Evolutionary conservation across 495 filamentous ascomycete species (phyloP), one percentile per base, ranked within the genome.

Genomic region (Neurospora sp.): DNA sequence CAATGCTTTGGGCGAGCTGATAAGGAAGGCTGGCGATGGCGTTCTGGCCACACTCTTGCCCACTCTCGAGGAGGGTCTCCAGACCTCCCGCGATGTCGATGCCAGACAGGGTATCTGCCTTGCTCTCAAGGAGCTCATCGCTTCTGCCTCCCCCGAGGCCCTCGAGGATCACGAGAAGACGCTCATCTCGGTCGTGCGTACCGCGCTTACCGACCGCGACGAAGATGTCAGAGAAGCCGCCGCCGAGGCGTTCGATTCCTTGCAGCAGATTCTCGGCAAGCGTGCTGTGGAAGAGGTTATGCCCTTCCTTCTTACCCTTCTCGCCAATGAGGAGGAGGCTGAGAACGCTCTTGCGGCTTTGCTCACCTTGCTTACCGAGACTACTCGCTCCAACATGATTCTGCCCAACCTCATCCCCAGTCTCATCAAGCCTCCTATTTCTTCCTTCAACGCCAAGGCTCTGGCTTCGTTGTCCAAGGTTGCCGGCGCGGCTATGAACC

Each of bases 101-200:
- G 92, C 95, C 73, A 96, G 92, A 81, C 95, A 99, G 85, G 96
- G 96, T 80, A 98, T 99, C 74, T 98, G 96, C 79, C 95, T 98
- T 78, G 96, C 96, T 31, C 86, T 99, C 74, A 92, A 92, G 72
- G 96, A 98, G 81, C 90, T 99, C 69, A 97, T 98, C 74, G 87
- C 91, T 40, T 95, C 96, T n/a, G 93, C 96, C 23, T 93, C 95
- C 40, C 87, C 90, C 7, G 96, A 98, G 62, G 89, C 92, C 35
- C 87, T 99, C 38, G 94, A 97, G 80, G 95, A 97, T 73, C 95
- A 96, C 79, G 96, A 99, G 81, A 95, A 94, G 85, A 93, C 93
- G 4, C 88, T 99, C 41, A 97, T 98, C 73, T 94, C 93, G 12
- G 94, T 97, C 62, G 93, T 99, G 38, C 92, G 96, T 7, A 95